These are phyloP conservation scores for Ceratocystis variospora DNA, from an alignment of 2,329 filamentous ascomycete species.

Conservation along the genomic window DNA sequence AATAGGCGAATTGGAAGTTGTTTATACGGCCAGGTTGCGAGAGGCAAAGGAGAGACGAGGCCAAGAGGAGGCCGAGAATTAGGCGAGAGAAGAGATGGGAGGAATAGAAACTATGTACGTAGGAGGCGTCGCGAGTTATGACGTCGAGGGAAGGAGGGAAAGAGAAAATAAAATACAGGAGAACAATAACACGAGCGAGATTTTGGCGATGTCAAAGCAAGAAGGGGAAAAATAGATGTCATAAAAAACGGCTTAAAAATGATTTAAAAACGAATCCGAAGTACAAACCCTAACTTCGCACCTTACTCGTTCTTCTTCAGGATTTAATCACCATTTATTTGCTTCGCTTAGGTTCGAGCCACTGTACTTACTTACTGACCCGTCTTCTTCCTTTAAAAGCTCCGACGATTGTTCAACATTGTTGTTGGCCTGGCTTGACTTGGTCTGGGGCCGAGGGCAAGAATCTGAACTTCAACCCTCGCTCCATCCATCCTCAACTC, in stretches of 20 bases:
- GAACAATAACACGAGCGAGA: no score
- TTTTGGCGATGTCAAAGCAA: neutral
- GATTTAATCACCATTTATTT: neutral
- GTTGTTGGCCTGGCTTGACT: no score
- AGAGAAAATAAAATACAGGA: neutral
- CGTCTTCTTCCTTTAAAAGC: no score
- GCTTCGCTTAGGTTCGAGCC: neutral
- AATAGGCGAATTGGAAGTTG: neutral
- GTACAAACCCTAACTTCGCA: neutral
- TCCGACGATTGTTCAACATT: no score
- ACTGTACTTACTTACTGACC: no score
- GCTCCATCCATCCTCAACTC: no score
- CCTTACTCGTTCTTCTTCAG: neutral
- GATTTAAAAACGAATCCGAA: neutral
- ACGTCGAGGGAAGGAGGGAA: neutral
- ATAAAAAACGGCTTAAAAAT: neutral
- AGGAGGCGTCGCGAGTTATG: neutral
- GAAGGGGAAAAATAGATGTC: neutral
- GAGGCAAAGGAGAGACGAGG: neutral
- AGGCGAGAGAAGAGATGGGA: neutral
- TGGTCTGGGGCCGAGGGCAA: no score
- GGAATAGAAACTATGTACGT: neutral
- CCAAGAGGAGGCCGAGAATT: neutral
- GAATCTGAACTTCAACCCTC: no score
- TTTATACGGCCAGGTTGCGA: neutral